Evolutionary conservation across 2,329 filamentous ascomycete species (phyloP), one percentile per base, ranked within the genome.

Genomic region (Penicillium polonicum): DNA sequence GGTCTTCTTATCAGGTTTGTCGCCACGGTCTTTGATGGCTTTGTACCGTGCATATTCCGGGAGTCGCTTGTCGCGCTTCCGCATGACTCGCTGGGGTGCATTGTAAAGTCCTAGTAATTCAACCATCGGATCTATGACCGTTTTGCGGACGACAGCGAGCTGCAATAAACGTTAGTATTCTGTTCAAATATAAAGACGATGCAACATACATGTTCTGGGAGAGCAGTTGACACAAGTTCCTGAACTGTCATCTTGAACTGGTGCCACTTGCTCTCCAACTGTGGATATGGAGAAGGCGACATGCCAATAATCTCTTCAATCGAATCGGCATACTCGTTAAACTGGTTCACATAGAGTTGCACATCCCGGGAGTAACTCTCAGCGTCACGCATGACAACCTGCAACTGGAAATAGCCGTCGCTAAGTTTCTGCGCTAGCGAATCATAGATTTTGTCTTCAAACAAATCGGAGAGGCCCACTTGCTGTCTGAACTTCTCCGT

Each of bases 231-330:
- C 68, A 92, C 88, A 63, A 97, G 86, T 68, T 97, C 92, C 63
- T 90, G 85, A 76, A 96, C 90, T 35, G 89, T 89, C 69, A 92
- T 86, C 64, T 92, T 93, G 75, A 96, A 94, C 60, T 88, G 90
- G 49, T 92, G 89, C 91, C 93, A 97, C 72, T 95, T 96, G 79
- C 89, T 92, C 75, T 97, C 92, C 41, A 95, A 80, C 72, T 97
- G 92, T 0, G 91, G 87, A 72, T 91, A 87, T 58, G 83, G 86
- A 49, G 88, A 89, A 13, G 88, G 87, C 2, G 79, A 77, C 21
- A 84, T 79, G 56, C 86, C 87, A 76, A 95, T 90, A 63, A 92
- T 88, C 1, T 89, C 83, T 73, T 96, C 91, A 72, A 97, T 90
- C 1, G 90, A 90, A 2, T 86, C 85, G 31, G 93, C 83, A 63